Base-by-base conservation (phyloP, 495 filamentous ascomycete species). In the Daldinia decipiens region DNA sequence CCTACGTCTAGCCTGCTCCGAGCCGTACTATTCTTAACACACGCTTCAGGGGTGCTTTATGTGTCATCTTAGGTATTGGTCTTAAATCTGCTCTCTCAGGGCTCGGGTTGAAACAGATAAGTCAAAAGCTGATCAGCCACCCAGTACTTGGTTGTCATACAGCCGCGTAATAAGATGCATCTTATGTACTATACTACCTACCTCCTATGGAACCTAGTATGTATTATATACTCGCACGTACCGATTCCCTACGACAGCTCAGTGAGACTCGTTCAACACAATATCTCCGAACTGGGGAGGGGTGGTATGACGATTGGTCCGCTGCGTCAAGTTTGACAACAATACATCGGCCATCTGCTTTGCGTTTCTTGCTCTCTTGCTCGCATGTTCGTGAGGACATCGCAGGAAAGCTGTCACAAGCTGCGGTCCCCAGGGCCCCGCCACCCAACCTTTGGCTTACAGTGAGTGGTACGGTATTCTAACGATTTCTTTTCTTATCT, bases 81-180 rank as follows among this genome's bases (percentile, higher is more conserved):
- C 40, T 21, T 19, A 26, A 47, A 43, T 43, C 53, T 39, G 43
- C 36, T 60, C n/a, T 40, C 63, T 47, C 58, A 29, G 39, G 64
- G 58, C 52, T 64, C 65, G 65, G 70, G 64, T 59, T 40, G 26
- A 62, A 60, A 60, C 56, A 68, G 70, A 64, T 62, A 36, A 32
- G 50, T 53, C 54, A 8, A 62, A 24, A 51, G 39, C 13, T 50
- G 38, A 52, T 59, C 61, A 68, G 61, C 65, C 70, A 69, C 65
- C 59, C 31, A 57, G 43, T 39, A 53, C 65, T 65, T 54, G 39
- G 45, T 63, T 62, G 70, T 68, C 65, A 66, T 69, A 68, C 65
- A 73, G 70, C 65, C 65, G 70, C 65, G 70, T 73, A 73, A 73
- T 68, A 54, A 60, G 59, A 45, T 50, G 47, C 58, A 62, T 67